Conservation (phyloP, 192 early-diverging fungal genomes). For the Gigaspora rosea region DNA sequence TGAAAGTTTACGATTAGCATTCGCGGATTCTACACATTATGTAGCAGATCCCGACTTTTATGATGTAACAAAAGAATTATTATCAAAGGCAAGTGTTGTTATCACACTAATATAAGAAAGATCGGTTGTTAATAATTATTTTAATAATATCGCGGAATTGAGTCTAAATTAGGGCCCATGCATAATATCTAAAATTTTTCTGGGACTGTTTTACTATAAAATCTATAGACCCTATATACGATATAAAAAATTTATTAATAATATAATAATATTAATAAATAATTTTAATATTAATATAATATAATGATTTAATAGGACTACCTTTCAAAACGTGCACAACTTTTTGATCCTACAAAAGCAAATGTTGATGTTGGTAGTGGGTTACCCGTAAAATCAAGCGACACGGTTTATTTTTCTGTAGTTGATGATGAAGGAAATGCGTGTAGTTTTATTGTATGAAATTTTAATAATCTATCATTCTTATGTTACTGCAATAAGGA, state of each 20-base stretch:
- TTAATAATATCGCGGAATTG: too few relatives aligned
- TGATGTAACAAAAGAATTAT: slow-evolving; percentile 51
- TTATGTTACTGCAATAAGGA: neutral
- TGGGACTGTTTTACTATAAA: too few relatives aligned
- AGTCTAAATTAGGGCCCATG: too few relatives aligned
- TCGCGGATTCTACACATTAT: slow-evolving; percentile 70
- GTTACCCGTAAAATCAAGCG: slow-evolving; percentile 59
- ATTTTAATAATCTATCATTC: neutral
- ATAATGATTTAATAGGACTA: slow-evolving; percentile 44
- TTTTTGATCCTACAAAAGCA: slow-evolving; percentile 55
- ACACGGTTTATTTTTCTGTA: slow-evolving; percentile 78
- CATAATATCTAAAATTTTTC: too few relatives aligned
- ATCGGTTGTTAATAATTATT: too few relatives aligned
- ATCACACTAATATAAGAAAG: too few relatives aligned
- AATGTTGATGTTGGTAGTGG: slow-evolving; percentile 56
- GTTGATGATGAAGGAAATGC: slow-evolving; percentile 79
- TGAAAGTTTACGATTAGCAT: slow-evolving; percentile 71
- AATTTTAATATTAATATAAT: neutral
- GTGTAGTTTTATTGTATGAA: slow-evolving; percentile 71
- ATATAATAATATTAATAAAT: too few relatives aligned
- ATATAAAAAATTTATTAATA: too few relatives aligned
- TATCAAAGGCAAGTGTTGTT: slow-evolving; percentile 44
- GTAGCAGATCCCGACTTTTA: slow-evolving; percentile 66
- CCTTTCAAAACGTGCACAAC: slow-evolving; percentile 53
- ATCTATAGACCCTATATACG: too few relatives aligned